phyloP scores from a whole-genome alignment of 176 grass and related monocot genomes.

The Melocanna baccifera region DNA sequence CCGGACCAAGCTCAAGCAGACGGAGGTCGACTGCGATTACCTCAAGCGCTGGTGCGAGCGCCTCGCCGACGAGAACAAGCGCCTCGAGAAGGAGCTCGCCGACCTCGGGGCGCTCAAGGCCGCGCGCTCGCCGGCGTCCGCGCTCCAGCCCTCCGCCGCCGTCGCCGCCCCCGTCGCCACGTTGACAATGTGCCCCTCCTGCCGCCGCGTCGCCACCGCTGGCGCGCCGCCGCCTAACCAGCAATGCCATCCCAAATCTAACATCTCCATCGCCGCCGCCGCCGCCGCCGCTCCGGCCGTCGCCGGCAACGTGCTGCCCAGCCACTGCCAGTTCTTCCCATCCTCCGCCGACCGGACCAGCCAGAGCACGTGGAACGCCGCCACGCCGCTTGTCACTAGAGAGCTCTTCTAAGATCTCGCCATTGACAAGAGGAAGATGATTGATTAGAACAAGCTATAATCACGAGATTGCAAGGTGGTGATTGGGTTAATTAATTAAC shows the following conservation, averaged over 20 bases:
- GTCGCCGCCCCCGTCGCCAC: constrained; percentile 36
- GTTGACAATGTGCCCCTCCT: constrained; percentile 93
- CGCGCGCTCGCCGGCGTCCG: constrained; percentile 16
- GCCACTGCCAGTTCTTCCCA: constrained; percentile 63
- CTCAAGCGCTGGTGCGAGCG: constrained; percentile 93
- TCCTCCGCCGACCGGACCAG: constrained; percentile 22
- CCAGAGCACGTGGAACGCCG: constrained; percentile 46
- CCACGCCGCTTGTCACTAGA: constrained; percentile 44
- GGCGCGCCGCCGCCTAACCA: not conserved
- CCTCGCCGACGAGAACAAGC: constrained; percentile 84
- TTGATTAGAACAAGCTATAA: constrained; percentile 4
- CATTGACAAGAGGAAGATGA: not conserved
- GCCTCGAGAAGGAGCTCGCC: constrained; percentile 85
- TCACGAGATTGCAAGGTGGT: constrained; percentile 30
- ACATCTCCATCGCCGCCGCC: not conserved
- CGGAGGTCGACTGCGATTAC: constrained; percentile 97
- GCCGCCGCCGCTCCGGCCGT: not conserved
- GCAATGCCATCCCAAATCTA: constrained; percentile 30
- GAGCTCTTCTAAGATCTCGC: constrained; percentile 38
- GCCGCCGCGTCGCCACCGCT: constrained; percentile 60
- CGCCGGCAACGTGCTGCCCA: constrained; percentile 28
- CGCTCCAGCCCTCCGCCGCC: constrained; percentile 26
- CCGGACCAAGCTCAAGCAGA: constrained; percentile 92
- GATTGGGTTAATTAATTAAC: constrained; percentile 33
- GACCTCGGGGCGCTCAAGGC: constrained; percentile 82